These are phyloP conservation scores for Gossypium lobatum DNA, from an alignment of 441 rosid genomes.

Conservation along the genomic window DNA sequence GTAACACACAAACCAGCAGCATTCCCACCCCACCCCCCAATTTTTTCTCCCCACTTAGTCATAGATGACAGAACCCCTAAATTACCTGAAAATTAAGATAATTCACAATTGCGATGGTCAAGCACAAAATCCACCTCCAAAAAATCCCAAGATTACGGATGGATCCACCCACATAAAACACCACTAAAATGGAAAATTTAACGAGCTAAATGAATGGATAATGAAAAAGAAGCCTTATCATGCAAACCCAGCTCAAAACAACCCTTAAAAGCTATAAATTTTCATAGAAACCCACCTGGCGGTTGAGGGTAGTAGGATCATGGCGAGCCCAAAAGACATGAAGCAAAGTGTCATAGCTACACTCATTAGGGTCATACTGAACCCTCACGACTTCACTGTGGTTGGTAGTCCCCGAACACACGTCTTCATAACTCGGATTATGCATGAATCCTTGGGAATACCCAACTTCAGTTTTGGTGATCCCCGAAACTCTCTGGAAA, in stretches of 20 bases:
- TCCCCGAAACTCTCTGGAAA: neutral
- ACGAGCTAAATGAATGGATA: neutral
- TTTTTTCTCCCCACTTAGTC: neutral
- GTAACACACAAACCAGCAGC: neutral
- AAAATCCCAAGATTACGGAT: neutral
- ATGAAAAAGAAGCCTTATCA: neutral
- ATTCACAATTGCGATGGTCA: neutral
- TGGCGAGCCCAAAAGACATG: constrained; percentile 59
- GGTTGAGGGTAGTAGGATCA: neutral
- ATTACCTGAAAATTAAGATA: neutral
- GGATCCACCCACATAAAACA: neutral
- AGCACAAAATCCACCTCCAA: neutral
- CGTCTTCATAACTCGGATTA: constrained; percentile 70
- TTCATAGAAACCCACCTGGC: constrained; percentile 5
- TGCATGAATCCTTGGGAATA: constrained; percentile 44
- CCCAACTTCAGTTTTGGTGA: neutral
- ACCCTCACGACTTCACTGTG: constrained; percentile 81
- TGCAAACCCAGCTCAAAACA: neutral
- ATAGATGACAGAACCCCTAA: neutral
- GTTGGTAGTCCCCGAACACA: constrained; percentile 59
- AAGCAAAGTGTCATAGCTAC: constrained; percentile 56
- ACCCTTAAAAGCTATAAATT: neutral
- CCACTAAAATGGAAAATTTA: neutral
- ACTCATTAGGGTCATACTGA: constrained; percentile 70
- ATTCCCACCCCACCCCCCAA: neutral